Evolutionary conservation across 768 basidiomycete genomes (phyloP).

Genomic region (Rhodotorula graminis): DNA sequence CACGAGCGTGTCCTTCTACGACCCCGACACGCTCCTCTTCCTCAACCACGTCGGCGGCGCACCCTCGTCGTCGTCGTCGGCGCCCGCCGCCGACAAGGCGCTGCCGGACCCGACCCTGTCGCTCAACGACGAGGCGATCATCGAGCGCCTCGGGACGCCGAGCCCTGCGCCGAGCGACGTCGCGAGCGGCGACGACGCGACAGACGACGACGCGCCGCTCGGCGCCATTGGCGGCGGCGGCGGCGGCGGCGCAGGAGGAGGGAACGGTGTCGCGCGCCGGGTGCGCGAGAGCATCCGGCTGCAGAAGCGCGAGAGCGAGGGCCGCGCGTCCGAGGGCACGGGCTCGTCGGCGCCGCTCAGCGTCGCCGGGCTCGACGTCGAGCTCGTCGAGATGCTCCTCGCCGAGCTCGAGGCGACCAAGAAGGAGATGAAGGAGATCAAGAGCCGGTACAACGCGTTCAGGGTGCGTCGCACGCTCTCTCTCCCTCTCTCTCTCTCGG

Average conservation of each 20-base stretch:
- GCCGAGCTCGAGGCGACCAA: constrained; percentile 62
- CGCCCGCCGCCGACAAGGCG: not conserved
- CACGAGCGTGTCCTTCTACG: constrained; percentile 64
- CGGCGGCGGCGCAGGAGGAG: too few relatives aligned
- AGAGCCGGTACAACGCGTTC: constrained; percentile 72
- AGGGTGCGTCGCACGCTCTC: constrained; percentile 70
- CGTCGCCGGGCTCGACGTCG: constrained; percentile 63
- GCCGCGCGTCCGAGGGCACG: constrained; percentile 45
- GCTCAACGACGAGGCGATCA: constrained; percentile 17
- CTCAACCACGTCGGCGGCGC: constrained; percentile 41
- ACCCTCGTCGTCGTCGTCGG: not conserved
- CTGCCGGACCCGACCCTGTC: constrained; percentile 2
- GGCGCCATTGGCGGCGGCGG: not conserved
- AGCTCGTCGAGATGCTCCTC: constrained; percentile 66
- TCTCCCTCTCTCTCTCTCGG: not conserved
- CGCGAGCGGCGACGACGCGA: not conserved
- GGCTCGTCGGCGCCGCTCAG: constrained; percentile 39
- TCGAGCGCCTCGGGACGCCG: constrained; percentile 17
- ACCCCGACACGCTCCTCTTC: constrained; percentile 64
- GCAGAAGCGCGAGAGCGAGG: constrained; percentile 53
- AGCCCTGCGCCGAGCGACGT: not conserved
- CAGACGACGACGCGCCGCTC: not conserved
- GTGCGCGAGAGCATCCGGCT: constrained; percentile 58
- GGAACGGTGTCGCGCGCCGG: constrained; percentile 31
- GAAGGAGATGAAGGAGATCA: constrained; percentile 61